Conservation (phyloP, 495 filamentous ascomycete species). For the Lophiostoma macrostomum region DNA sequence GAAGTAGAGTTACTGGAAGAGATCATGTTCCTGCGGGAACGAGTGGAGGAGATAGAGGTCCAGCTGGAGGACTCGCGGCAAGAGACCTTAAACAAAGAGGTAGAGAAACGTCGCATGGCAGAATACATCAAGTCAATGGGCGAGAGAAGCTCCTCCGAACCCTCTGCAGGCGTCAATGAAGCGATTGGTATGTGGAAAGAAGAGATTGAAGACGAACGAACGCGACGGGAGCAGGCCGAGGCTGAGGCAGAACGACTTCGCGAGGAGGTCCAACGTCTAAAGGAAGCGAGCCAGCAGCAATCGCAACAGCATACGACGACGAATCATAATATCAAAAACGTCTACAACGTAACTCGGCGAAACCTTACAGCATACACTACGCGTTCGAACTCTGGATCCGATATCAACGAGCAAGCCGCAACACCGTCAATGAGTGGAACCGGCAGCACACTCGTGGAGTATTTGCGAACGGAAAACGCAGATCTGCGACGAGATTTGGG, state of each 20-base stretch:
- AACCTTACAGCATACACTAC: conserved; percentile 58
- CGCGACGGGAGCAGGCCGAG: conserved; percentile 83
- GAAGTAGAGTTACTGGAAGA: conserved; percentile 80
- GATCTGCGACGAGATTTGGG: conserved; percentile 88
- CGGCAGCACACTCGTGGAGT: conserved; percentile 69
- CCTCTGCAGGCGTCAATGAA: conserved; percentile 72
- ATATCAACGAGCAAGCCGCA: conserved; percentile 54
- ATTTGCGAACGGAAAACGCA: conserved; percentile 86
- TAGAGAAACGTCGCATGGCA: conserved; percentile 76
- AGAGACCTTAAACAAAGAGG: conserved; percentile 70
- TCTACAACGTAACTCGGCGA: conserved; percentile 60
- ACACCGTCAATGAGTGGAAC: conserved; percentile 51
- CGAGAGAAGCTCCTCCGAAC: conserved; percentile 59
- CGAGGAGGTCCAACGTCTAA: conserved; percentile 76
- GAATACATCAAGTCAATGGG: conserved; percentile 73
- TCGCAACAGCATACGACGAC: conserved; percentile 33
- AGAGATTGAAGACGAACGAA: conserved; percentile 87
- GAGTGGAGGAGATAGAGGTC: conserved; percentile 74
- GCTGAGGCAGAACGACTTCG: conserved; percentile 80
- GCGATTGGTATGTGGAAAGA: conserved; percentile 94
- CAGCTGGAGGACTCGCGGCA: conserved; percentile 77
- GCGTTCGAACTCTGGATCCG: conserved; percentile 54
- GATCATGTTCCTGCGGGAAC: conserved; percentile 74
- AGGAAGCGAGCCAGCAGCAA: conserved; percentile 55
- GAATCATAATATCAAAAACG: conserved; percentile 54